These are phyloP conservation scores for Skeletonema tropicum DNA, from an alignment of 108 stramenopile species.

Conservation along the genomic window DNA sequence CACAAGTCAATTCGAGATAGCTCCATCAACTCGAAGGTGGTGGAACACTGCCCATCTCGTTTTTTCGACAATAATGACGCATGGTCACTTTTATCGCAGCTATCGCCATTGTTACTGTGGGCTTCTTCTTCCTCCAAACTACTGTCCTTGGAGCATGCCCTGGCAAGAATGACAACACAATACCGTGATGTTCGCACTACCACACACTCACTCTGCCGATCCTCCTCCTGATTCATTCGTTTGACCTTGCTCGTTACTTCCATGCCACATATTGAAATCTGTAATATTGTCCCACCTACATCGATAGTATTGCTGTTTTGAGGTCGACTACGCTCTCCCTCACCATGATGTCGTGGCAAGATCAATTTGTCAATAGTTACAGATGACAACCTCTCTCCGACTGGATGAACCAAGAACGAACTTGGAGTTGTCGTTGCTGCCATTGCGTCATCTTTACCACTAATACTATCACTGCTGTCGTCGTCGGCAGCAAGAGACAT, in stretches of 20 bases:
- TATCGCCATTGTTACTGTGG: background rate
- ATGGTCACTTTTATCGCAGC: background rate
- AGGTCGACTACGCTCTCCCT: constrained; percentile 8
- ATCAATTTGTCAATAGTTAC: constrained; percentile 55
- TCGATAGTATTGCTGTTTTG: constrained; percentile 37
- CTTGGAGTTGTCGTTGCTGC: constrained; percentile 3
- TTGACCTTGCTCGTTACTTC: constrained; percentile 21
- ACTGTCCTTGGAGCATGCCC: constrained; percentile 5
- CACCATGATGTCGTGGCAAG: constrained; percentile 29
- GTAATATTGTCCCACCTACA: constrained; percentile 65
- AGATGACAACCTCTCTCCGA: constrained; percentile 54
- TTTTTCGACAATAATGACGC: background rate
- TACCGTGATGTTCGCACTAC: constrained; percentile 51
- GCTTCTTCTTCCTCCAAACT: background rate
- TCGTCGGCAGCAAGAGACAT: background rate
- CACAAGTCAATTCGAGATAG: constrained; percentile 63
- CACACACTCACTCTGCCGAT: constrained; percentile 9
- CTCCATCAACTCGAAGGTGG: constrained; percentile 47
- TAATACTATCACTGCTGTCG: background rate
- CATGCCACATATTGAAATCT: constrained; percentile 62
- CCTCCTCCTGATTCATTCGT: constrained; percentile 11
- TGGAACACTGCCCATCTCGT: constrained; percentile 22
- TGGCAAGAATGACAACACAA: constrained; percentile 46
- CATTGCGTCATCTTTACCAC: background rate
- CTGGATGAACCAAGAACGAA: constrained; percentile 65